phyloP scores from a whole-genome alignment of 1,284 basidiomycete species.

The Apiotrichum veenhuisii region DNA sequence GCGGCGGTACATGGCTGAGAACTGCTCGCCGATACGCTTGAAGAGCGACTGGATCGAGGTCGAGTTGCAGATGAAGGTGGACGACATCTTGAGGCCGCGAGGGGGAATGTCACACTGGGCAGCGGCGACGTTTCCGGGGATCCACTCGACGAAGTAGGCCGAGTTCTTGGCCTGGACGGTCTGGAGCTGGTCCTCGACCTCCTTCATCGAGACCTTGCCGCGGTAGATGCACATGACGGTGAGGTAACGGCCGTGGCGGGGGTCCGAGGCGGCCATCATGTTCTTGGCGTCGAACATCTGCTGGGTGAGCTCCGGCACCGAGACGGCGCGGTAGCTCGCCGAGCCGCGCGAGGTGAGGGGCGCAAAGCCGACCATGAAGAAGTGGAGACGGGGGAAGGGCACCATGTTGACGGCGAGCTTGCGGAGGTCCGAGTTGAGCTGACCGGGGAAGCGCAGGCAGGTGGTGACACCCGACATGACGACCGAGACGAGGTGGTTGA shows the following conservation, averaged over 20 bases:
- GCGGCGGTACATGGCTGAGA: slow-evolving; percentile 97
- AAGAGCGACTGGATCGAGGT: slow-evolving; percentile 96
- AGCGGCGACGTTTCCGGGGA: slow-evolving; percentile 94
- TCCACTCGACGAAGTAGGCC: slow-evolving; percentile 98
- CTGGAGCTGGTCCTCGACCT: slow-evolving; percentile 98
- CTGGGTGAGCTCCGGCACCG: slow-evolving; percentile 91
- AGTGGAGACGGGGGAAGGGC: slow-evolving; percentile 97
- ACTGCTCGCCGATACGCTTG: slow-evolving; percentile 95
- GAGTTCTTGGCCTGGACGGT: slow-evolving; percentile 96
- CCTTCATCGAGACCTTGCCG: slow-evolving; percentile 98
- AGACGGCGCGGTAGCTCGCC: slow-evolving; percentile 89
- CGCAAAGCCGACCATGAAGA: slow-evolving; percentile 98
- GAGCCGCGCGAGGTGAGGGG: slow-evolving; percentile 90
- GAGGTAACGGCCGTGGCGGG: slow-evolving; percentile 67
- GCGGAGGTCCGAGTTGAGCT: slow-evolving; percentile 94
- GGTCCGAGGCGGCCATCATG: slow-evolving; percentile 90
- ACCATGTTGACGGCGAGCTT: slow-evolving; percentile 99
- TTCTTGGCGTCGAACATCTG: slow-evolving; percentile 99
- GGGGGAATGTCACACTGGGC: slow-evolving; percentile 92
- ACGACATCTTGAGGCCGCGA: slow-evolving; percentile 88
- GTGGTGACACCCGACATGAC: slow-evolving; percentile 81
- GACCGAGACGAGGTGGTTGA: slow-evolving; percentile 93
- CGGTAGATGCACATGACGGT: slow-evolving; percentile 96
- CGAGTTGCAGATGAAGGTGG: slow-evolving; percentile 96
- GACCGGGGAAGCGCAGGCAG: slow-evolving; percentile 77